Evolutionary conservation across 208 protist genomes (phyloP).

Genomic region (Lotmaria passim): DNA sequence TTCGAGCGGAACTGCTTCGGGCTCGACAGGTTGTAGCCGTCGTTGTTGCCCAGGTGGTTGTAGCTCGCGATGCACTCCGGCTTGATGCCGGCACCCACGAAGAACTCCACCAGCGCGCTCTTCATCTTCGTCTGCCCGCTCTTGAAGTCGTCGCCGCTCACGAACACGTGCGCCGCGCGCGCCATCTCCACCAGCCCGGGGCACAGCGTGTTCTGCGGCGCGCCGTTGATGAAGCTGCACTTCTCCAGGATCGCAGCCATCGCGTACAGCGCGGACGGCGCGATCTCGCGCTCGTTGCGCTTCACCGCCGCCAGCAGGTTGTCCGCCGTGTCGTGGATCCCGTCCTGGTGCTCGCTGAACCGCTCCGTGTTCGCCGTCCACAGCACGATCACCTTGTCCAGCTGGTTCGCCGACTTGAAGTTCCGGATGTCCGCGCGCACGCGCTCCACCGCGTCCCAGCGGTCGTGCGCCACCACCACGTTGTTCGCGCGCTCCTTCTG

Average conservation of each 20-base stretch:
- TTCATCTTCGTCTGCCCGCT: slow-evolving; percentile 99
- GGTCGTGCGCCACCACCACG: slow-evolving; percentile 86
- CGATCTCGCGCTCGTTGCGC: slow-evolving; percentile 89
- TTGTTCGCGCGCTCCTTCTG: slow-evolving; percentile 98
- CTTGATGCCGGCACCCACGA: slow-evolving; percentile 94
- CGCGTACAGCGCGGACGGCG: slow-evolving; percentile 97
- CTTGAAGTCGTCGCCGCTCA: slow-evolving; percentile 99
- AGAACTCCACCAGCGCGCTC: slow-evolving; percentile 98
- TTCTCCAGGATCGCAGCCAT: slow-evolving; percentile 97
- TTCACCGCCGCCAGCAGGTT: slow-evolving; percentile 94
- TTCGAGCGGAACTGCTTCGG: slow-evolving; percentile 98
- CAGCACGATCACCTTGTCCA: slow-evolving; percentile 98
- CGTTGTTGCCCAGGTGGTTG: slow-evolving; percentile 99
- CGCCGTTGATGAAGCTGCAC: slow-evolving; percentile 98
- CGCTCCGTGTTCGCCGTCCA: slow-evolving; percentile 99
- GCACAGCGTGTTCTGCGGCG: slow-evolving; percentile 99
- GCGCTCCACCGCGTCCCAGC: slow-evolving; percentile 94
- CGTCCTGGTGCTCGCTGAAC: slow-evolving; percentile 90
- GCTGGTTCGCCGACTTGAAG: slow-evolving; percentile 84
- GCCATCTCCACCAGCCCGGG: slow-evolving; percentile 95
- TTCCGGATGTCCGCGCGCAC: slow-evolving; percentile 95
- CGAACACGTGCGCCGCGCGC: slow-evolving; percentile 82
- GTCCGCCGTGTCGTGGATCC: slow-evolving; percentile 96
- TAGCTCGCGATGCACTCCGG: slow-evolving; percentile 86
- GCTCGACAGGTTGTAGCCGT: slow-evolving; percentile 97